A percentile compares a stretch with the other conserved stretches of the same genome.
These are phyloP conservation scores for Amanita exitialis DNA, from an alignment of 768 basidiomycete genomes.

Conservation along the genomic window DNA sequence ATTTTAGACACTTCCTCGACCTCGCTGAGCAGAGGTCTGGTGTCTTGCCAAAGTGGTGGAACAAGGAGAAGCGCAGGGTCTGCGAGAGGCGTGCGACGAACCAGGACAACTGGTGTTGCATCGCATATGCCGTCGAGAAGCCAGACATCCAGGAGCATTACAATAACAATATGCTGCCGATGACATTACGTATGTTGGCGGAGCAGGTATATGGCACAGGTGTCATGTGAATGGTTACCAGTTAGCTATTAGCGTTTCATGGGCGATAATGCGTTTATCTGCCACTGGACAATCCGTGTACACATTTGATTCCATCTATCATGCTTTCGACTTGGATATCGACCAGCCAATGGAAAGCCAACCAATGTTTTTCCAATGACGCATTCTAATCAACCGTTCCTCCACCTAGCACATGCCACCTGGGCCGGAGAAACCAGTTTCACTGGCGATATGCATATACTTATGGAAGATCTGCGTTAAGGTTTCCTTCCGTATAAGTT, in stretches of 20 bases:
- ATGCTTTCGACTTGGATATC: too few relatives aligned
- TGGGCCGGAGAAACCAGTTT: too few relatives aligned
- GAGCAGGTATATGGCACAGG: constrained; percentile 1
- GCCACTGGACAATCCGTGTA: too few relatives aligned
- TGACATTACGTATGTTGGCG: constrained; percentile 2
- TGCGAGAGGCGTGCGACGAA: neutral
- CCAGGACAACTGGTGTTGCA: neutral
- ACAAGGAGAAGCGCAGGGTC: neutral
- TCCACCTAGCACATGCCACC: too few relatives aligned
- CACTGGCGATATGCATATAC: too few relatives aligned
- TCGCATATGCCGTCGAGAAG: neutral
- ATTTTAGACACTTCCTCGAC: neutral
- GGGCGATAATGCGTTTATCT: too few relatives aligned
- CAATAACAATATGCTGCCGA: neutral
- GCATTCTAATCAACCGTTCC: too few relatives aligned
- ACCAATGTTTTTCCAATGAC: too few relatives aligned
- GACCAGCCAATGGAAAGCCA: too few relatives aligned
- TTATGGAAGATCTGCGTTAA: too few relatives aligned
- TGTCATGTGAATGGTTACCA: neutral
- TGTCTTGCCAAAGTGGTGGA: constrained; percentile 2
- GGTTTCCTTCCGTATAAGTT: neutral
- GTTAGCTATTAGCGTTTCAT: too few relatives aligned
- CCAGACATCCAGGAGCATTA: constrained; percentile 2
- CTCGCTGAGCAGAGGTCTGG: neutral
- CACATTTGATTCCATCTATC: too few relatives aligned